Evolutionary conservation across 1,139 yeast species (phyloP), one percentile per base, ranked within the genome.

Genomic region (Candida sp.): DNA sequence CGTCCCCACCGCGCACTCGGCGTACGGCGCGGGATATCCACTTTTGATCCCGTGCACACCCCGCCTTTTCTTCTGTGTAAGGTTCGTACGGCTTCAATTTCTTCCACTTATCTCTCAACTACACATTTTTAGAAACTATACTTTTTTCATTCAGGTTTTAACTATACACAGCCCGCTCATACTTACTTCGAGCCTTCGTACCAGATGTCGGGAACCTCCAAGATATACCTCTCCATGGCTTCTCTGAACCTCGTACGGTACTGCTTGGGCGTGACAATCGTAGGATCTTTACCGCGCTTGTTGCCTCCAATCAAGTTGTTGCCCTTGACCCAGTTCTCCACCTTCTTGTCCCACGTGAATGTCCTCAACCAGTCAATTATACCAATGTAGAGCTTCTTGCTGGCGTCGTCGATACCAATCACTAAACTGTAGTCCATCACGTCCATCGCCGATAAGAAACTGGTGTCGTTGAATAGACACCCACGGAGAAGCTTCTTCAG

Each of bases 311-410:
- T 97, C 42, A 96, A 73, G 11, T 96, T 96, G 50, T 70, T 76
- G 54, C 96, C 99, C 66, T 96, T 96, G 40, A 96, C 99, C 99
- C 99, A 96, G 66, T 96, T 92, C 66, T 96, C 99, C 26, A 96
- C 84, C 69, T 93, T 94, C 68, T 96, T 96, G 65, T 96, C 99
- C 99, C 99, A 96, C 0, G 99, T 96, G 62, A 93, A 96, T 0
- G 99, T 92, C 50, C 99, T 74, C 49, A 96, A 85, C 77, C 96
- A 96, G 68, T 96, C 98, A 58, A 94, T 94, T 43, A 96, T 94
- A 5, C 99, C 99, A 34, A 93, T 96, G 40, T 93, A 90, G 40
- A 93, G 75, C 54, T 81, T 80, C 55, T 78, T 80, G 48, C 84
- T 80, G 45, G 81, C 80, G 37, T 84, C 85, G 46, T 85, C 84